phyloP scores from a whole-genome alignment of 1,284 basidiomycete genomes.

The Pterula multifida region DNA sequence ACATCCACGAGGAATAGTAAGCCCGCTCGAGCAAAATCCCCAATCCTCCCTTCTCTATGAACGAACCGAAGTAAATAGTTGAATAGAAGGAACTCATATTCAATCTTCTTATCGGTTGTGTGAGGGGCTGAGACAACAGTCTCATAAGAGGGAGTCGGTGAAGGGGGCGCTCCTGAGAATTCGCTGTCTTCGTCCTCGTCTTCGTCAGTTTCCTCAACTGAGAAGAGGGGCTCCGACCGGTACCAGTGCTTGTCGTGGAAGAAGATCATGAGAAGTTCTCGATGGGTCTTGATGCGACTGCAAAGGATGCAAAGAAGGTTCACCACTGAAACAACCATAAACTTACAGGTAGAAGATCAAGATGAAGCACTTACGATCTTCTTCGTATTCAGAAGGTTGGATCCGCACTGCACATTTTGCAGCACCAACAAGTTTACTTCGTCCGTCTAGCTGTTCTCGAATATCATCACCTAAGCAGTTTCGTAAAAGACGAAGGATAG shows the following conservation, averaged over 20 bases:
- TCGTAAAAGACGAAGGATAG: constrained; percentile 76
- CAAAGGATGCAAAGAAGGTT: constrained; percentile 85
- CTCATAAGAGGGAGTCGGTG: constrained; percentile 47
- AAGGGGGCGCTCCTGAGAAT: constrained; percentile 21
- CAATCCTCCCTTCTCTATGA: constrained; percentile 88
- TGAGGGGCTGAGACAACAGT: constrained; percentile 42
- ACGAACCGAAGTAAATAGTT: constrained; percentile 93
- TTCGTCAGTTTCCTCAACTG: constrained; percentile 60
- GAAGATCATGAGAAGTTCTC: constrained; percentile 89
- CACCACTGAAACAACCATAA: constrained; percentile 44
- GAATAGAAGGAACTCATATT: constrained; percentile 92
- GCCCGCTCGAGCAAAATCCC: constrained; percentile 89
- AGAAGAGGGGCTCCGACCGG: constrained; percentile 53
- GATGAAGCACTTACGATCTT: constrained; percentile 54
- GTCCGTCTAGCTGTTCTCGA: constrained; percentile 72
- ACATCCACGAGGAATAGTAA: constrained; percentile 90
- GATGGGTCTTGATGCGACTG: constrained; percentile 80
- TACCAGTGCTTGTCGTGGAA: constrained; percentile 89
- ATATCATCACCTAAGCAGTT: constrained; percentile 87
- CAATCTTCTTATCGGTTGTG: constrained; percentile 50
- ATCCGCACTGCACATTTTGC: constrained; percentile 56
- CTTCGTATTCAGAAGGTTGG: constrained; percentile 74
- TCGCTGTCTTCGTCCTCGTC: constrained; percentile 35
- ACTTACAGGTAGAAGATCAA: constrained; percentile 4
- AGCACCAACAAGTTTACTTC: constrained; percentile 68